phyloP scores from a whole-genome alignment of 768 basidiomycete genomes.

The Chiua virens region DNA sequence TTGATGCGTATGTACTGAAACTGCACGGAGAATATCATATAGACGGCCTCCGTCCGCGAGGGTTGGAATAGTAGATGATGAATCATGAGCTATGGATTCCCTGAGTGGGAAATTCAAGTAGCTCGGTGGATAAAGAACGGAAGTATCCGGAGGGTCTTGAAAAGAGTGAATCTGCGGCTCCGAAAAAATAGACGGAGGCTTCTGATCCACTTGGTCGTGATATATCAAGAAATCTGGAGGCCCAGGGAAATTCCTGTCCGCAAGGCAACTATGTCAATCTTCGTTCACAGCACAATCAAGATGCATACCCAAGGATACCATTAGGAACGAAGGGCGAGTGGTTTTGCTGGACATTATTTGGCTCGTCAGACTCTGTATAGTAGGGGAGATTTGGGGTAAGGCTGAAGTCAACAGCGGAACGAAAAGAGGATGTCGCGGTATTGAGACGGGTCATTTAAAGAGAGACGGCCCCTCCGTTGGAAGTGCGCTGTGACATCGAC shows the following conservation, averaged over 20 bases:
- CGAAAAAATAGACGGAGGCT: background rate
- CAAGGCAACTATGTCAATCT: background rate
- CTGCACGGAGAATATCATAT: background rate
- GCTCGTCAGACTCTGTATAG: background rate
- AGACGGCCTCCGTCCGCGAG: background rate
- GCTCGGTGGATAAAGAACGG: background rate
- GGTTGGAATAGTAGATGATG: background rate
- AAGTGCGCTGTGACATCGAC: background rate
- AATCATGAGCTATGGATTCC: background rate
- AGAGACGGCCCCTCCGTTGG: background rate
- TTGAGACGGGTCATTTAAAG: background rate
- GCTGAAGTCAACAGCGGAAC: background rate
- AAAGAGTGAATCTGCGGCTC: background rate
- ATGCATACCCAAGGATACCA: conserved; percentile 2
- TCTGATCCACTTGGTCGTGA: background rate
- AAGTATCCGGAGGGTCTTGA: background rate
- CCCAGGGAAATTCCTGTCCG: background rate
- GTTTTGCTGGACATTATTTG: background rate
- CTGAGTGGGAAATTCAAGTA: background rate
- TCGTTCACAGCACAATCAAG: background rate
- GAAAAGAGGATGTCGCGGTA: background rate
- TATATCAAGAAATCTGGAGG: background rate
- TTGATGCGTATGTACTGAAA: background rate
- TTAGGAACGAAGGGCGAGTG: background rate
- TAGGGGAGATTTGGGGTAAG: background rate